Evolutionary conservation across 1,284 basidiomycete species (phyloP), one percentile per base, ranked within the genome.

Genomic region (Sporisorium sorghi): DNA sequence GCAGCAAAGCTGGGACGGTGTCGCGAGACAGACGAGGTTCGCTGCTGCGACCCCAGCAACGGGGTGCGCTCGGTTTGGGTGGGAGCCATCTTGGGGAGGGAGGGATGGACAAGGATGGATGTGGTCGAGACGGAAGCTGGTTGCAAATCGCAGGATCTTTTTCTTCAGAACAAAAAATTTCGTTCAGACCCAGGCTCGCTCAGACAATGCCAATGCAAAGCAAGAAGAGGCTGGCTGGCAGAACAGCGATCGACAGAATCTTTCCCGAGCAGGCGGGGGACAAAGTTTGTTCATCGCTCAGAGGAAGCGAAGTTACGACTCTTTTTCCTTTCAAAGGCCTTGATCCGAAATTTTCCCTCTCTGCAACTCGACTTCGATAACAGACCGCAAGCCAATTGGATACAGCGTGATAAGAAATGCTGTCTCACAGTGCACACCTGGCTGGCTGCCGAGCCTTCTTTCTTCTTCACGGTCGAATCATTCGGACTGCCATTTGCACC

Each of bases 21-120:
- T 28, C 67, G 67, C 23, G 67, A 70, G 53, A 64, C 46, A 12
- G 67, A 70, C 12, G 62, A 42, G 26, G 42, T 40, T 11, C 61
- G 47, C 33, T 69, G 55, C 49, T 68, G 68, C 58, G 52, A 26
- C 19, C 58, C 67, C 58, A 79, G 61, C 48, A 79, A 59, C 8
- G 77, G 77, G 28, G 73, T 79, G 19, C 77, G 73, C 61, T 79
- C 76, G n/a, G 65, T 37, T 40, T 68, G 57, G 1, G 61, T 42
- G 10, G 65, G 51, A 17, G 70, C 52, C 71, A 73, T 73, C 14
- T 30, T 73, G 48, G 28, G 6, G 0, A 8, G n/a, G 11, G 23
- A 21, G 23, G 19, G 17, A 21, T 30, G 30, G 15, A 47, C 43
- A 26, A 17, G 15, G 53, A 33, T 43, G 49, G 14, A 30, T 33